Evolutionary conservation across 345 rosid genomes (phyloP), one percentile per base, ranked within the genome.

Genomic region (Erucastrum elatum): DNA sequence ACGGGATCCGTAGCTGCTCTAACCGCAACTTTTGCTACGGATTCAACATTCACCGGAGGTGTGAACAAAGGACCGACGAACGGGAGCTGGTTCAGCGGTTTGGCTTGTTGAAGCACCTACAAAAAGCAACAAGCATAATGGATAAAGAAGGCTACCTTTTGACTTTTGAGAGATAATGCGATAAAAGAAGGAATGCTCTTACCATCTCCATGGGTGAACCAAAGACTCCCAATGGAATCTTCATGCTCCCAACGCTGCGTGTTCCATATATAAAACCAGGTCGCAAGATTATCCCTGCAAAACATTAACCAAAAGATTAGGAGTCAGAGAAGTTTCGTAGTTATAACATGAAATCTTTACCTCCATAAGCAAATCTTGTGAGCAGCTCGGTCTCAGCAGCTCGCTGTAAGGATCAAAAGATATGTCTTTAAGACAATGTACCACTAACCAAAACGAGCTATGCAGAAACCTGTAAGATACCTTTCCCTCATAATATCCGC

Each of bases 211-310:
- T 9, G 7, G 98, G 99, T 33, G 89, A 91, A 59, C 98, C 99
- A 80, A 95, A 74, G 4, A 90, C 82, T 34, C 97, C 91, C 17
- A 95, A 89, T 58, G 98, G 98, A 68, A 95, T 39, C 82, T 90
- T 93, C 87, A 90, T 8, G 76, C 85, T 87, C 55, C 98, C 92
- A 78, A 95, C 91, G 25, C 66, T 82, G 25, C 98, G 98, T 70
- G 97, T 91, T 74, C 99, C 99, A 55, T 93, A 82, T 56, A 95
- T 95, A 77, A 93, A 95, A 69, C 99, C 99, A 21, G 99, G 99
- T 80, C 97, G 88, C 84, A 93, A 80, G 66, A 95, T 87, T 77
- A 95, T 87, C 15, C 98, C 99, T 93, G 89, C 71, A 69, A 61
- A 80, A 58, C 56, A 65, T 41, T 58, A 64, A 31, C 64, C 34